phyloP scores from a whole-genome alignment of 805 yeast species.

The Danielia reshetovae region DNA sequence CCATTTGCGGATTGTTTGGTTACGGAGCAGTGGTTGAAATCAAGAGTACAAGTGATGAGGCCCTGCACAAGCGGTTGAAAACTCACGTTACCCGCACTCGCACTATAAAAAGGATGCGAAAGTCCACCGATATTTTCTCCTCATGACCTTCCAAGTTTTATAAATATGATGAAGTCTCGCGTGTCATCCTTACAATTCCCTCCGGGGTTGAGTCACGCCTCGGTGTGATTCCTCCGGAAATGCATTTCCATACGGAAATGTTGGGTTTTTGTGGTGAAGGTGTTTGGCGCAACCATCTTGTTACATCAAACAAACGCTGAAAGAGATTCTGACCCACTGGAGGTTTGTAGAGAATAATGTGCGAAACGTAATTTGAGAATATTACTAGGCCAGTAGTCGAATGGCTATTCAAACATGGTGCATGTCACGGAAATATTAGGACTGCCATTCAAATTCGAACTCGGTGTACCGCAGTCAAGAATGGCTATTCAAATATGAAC shows the following conservation, averaged over 20 bases:
- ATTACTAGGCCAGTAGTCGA: too few species aligned
- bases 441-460: too few species aligned
- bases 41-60: neutral
- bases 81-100: conserved; percentile 21
- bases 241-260: conserved; percentile 28
- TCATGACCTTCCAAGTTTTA: conserved; percentile 66
- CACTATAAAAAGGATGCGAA: conserved; percentile 15
- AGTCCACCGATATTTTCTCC: conserved; percentile 16
- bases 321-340: conserved; percentile 44
- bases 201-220: conserved; percentile 35
- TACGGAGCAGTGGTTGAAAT: too few species aligned
- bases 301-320: conserved; percentile 40
- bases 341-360: conserved; percentile 2
- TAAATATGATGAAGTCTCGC: conserved; percentile 60
- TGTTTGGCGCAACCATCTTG: conserved; percentile 50
- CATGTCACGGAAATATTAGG: too few species aligned
- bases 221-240: conserved; percentile 32
- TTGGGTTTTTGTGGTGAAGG: conserved; percentile 44
- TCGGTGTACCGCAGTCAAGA: too few species aligned
- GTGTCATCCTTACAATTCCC: conserved; percentile 45
- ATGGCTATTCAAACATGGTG: too few species aligned
- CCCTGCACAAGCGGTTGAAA: conserved; percentile 2
- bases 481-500: too few species aligned
- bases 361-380: too few species aligned
- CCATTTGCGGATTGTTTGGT: too few species aligned